Evolutionary conservation across 192 early-diverging fungal species (phyloP), one percentile per base, ranked within the genome.

Genomic region (Linderina pennispora): DNA sequence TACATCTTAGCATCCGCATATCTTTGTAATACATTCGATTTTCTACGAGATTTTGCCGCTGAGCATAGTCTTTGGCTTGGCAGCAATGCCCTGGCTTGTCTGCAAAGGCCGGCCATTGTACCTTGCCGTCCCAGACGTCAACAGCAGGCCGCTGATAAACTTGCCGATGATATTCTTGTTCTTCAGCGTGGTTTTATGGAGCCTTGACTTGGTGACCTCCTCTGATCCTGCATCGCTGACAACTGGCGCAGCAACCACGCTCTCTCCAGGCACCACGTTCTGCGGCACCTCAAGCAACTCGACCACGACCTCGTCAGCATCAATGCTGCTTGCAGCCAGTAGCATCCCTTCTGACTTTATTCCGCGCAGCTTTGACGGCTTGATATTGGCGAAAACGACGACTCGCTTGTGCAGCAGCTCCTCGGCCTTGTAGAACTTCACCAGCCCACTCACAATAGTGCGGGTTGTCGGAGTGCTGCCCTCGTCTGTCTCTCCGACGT

Each of bases 291-390:
- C 62, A 19, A 65, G 40, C 8, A 65, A 41, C 41, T 65, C 54
- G 11, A 65, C 54, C 7, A 5, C n/a, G 3, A 23, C 23, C 1
- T 14, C 19, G 4, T 21, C 49, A 23, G 34, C 23, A 8, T 46
- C 26, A 15, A 9, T n/a, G 9, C 22, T 38, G 31, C 37, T 48
- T 0, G 62, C 62, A 2, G 62, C 62, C 6, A 65, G 42, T 9
- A 65, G 49, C 62, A 65, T 65, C 2, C 62, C 62, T 14, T 57
- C 45, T 5, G 62, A 65, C 23, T 28, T 16, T 14, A 65, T 42
- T 4, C 62, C 62, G 13, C 54, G 43, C 2, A 65, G 50, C 49
- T 65, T 65, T 28, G 50, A 36, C 1, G 62, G 43, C 40, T 56
- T 58, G 40, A 65, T 38, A 33, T 65, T 65, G 16, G 62, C 53